Conservation (phyloP, 108 stramenopile species). For the Schizochytrium sp. region DNA sequence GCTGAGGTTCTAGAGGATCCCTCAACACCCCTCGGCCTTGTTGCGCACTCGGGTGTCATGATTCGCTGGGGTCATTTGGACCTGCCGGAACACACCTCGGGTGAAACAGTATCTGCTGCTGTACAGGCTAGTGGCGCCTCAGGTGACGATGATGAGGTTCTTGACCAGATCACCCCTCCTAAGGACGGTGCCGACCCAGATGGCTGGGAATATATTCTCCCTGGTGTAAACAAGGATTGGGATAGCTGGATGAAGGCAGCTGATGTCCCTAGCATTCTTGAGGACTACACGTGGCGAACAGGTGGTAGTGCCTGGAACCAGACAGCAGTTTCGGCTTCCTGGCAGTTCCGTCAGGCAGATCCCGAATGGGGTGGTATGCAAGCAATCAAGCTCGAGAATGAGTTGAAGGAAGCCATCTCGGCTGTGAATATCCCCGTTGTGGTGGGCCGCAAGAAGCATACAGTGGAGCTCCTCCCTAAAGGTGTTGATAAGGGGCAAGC, state of each 20-base stretch:
- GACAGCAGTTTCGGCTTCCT: constrained; percentile 87
- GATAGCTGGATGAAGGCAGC: constrained; percentile 91
- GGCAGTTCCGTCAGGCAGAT: constrained; percentile 97
- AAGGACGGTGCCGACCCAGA: not conserved
- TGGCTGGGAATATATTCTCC: constrained; percentile 77
- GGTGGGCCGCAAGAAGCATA: constrained; percentile 60
- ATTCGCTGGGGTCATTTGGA: constrained; percentile 13
- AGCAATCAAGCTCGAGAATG: constrained; percentile 88
- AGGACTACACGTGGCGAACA: constrained; percentile 64
- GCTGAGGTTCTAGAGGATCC: not conserved
- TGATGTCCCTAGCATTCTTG: constrained; percentile 78
- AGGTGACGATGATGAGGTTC: not conserved
- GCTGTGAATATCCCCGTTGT: constrained; percentile 92
- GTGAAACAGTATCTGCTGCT: not conserved
- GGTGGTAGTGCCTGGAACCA: constrained; percentile 68
- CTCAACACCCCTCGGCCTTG: not conserved
- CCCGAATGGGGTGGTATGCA: constrained; percentile 98
- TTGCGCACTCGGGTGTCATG: constrained; percentile 9
- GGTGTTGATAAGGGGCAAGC: constrained; percentile 73
- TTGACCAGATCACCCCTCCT: not conserved
- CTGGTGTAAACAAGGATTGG: constrained; percentile 92
- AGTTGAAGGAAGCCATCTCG: constrained; percentile 87
- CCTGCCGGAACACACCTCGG: constrained; percentile 20
- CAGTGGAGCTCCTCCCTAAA: constrained; percentile 69
- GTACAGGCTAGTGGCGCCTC: not conserved